These are phyloP conservation scores for Sporothrix inflata DNA, from an alignment of 2,329 filamentous ascomycete species.

Conservation along the genomic window DNA sequence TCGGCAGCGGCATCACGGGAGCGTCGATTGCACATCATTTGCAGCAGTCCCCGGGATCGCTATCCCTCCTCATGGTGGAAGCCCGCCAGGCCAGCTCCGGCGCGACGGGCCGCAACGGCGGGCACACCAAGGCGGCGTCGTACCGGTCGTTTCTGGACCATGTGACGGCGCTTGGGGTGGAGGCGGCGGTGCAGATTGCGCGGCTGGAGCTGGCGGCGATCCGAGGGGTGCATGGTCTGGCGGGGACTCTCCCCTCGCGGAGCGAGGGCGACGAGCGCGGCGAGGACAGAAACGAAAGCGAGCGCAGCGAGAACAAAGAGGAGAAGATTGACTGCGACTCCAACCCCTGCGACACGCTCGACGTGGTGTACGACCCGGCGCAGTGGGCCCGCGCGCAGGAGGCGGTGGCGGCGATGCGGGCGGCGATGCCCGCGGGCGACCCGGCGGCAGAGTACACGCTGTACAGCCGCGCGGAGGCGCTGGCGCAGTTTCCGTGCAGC, in stretches of 20 bases:
- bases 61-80: slow-evolving; percentile 63
- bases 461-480: slow-evolving; percentile 48
- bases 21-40: slow-evolving; percentile 60
- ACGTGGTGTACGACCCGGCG: slow-evolving; percentile 58
- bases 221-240: slow-evolving; percentile 58
- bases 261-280: neutral
- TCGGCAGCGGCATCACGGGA: slow-evolving; percentile 69
- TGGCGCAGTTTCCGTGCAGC: slow-evolving; percentile 45
- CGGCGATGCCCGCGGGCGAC: slow-evolving; percentile 46
- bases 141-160: slow-evolving; percentile 56
- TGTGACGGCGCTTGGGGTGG: slow-evolving; percentile 48
- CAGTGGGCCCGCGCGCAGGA: slow-evolving; percentile 46
- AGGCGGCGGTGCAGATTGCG: slow-evolving; percentile 55
- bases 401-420: slow-evolving; percentile 51
- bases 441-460: slow-evolving; percentile 51
- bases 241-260: slow-evolving; percentile 35
- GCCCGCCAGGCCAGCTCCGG: slow-evolving; percentile 68
- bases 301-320: slow-evolving; percentile 39
- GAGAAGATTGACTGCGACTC: slow-evolving; percentile 59
- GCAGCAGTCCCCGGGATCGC: slow-evolving; percentile 38
- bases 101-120: slow-evolving; percentile 63
- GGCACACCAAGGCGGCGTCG: slow-evolving; percentile 50
- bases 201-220: slow-evolving; percentile 58
- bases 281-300: slow-evolving; percentile 32
- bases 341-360: slow-evolving; percentile 56